A percentile compares a stretch with the other conserved stretches of the same genome.
Evolutionary conservation across 2,329 filamentous ascomycete genomes (phyloP).

Genomic region (Didymella keratinophila): DNA sequence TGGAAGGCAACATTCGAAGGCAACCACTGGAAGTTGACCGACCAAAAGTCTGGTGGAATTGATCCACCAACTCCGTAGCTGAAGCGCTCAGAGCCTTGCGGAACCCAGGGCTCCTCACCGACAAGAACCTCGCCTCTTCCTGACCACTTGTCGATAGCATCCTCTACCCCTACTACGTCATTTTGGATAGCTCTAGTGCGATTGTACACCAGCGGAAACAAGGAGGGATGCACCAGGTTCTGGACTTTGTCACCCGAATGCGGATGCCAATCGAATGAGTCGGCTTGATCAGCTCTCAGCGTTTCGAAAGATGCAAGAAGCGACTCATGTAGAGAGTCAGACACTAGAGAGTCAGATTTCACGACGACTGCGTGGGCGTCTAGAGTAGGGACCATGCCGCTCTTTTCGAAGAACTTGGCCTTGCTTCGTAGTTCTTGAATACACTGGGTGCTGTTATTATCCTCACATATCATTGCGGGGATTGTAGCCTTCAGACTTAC

Average conservation of each 20-base stretch:
- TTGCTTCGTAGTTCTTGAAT: not conserved
- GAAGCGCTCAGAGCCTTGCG: not conserved
- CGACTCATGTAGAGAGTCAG: not conserved
- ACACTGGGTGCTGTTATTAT: not conserved
- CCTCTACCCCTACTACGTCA: slow-evolving; percentile 34
- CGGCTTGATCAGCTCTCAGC: not conserved
- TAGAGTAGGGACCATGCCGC: not conserved
- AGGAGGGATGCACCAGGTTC: not conserved
- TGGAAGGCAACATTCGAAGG: not conserved
- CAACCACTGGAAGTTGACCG: not conserved
- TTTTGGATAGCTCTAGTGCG: not conserved
- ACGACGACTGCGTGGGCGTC: not conserved
- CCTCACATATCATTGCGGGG: too few relatives aligned
- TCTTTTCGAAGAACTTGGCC: not conserved
- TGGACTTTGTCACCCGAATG: not conserved
- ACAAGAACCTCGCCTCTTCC: slow-evolving; percentile 42
- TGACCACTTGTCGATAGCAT: slow-evolving; percentile 38
- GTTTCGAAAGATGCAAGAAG: not conserved
- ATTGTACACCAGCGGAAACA: not conserved
- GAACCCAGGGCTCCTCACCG: slow-evolving; percentile 1
- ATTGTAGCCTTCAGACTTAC: not conserved
- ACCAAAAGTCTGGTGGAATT: slow-evolving; percentile 23
- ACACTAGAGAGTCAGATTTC: not conserved
- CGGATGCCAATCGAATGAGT: not conserved
- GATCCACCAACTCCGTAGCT: slow-evolving; percentile 12